These are phyloP conservation scores for Vitis labrusca DNA, from an alignment of 164 flowering plant genomes.

Conservation along the genomic window DNA sequence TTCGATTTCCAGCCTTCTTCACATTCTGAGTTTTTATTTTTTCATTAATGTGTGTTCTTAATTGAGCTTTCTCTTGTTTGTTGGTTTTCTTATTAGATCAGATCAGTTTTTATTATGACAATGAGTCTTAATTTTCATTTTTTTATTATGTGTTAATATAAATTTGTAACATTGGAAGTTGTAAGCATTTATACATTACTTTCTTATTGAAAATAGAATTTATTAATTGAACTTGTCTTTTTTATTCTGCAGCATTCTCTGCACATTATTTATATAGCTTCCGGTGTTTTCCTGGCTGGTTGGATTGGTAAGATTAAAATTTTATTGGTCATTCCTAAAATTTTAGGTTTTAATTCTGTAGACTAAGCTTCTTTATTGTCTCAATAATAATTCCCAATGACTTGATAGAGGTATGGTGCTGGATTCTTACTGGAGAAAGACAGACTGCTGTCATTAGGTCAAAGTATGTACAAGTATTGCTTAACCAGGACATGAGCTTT, in stretches of 20 bases:
- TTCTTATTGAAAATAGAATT: too few species aligned
- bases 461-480: constrained; percentile 88
- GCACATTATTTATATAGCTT: constrained; percentile 72
- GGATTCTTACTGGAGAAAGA: constrained; percentile 98
- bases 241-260: constrained; percentile 72
- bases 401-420: constrained; percentile 93
- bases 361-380: not conserved
- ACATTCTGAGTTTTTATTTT: too few species aligned
- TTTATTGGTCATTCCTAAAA: constrained; percentile 3
- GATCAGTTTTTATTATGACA: too few species aligned
- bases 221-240: constrained; percentile 3
- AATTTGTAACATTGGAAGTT: too few species aligned
- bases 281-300: constrained; percentile 87
- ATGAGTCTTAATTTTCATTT: too few species aligned
- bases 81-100: too few species aligned
- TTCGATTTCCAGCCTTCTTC: too few species aligned
- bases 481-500: constrained; percentile 97
- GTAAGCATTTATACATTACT: too few species aligned
- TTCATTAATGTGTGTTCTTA: too few species aligned
- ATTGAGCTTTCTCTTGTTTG: too few species aligned
- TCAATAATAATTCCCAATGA: constrained; percentile 19
- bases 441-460: constrained; percentile 99
- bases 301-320: constrained; percentile 82
- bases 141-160: too few species aligned
- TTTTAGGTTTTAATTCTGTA: not conserved